Evolutionary conservation across 495 filamentous ascomycete genomes (phyloP).

Genomic region (Rhizodiscina lignyota): DNA sequence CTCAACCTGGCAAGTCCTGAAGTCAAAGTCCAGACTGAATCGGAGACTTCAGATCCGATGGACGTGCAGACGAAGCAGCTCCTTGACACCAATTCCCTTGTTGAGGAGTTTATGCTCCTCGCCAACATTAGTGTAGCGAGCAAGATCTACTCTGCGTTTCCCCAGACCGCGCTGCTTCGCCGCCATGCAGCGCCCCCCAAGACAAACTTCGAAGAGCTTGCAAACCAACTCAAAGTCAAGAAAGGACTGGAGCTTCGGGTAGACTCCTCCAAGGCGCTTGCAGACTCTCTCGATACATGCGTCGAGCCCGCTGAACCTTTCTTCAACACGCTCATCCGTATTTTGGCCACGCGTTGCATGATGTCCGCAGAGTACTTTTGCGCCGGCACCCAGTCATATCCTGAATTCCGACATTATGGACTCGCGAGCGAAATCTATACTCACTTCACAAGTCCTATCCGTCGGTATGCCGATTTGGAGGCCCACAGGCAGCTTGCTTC

Average conservation of each 20-base stretch:
- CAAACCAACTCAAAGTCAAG: conserved; percentile 74
- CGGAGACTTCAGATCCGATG: conserved; percentile 86
- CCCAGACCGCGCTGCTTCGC: conserved; percentile 85
- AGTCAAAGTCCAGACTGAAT: conserved; percentile 84
- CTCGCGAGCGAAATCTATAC: conserved; percentile 94
- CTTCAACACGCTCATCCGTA: conserved; percentile 95
- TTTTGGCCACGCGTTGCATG: conserved; percentile 97
- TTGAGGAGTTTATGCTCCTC: conserved; percentile 98
- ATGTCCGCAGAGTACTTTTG: conserved; percentile 97
- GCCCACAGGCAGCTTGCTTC: conserved; percentile 90
- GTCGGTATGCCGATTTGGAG: conserved; percentile 86
- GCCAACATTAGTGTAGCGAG: conserved; percentile 87
- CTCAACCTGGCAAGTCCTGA: conserved; percentile 90
- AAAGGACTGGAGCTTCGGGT: conserved; percentile 59
- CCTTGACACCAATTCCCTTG: conserved; percentile 91
- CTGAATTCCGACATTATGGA: conserved; percentile 93
- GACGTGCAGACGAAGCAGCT: conserved; percentile 90
- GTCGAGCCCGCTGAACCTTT: conserved; percentile 73
- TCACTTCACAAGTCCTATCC: conserved; percentile 93
- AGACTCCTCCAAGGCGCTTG: conserved; percentile 76
- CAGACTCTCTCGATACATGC: conserved; percentile 77
- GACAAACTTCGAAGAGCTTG: conserved; percentile 88
- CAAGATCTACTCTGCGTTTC: conserved; percentile 77
- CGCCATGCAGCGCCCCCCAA: conserved; percentile 83
- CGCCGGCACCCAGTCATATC: conserved; percentile 75